These are phyloP conservation scores for Auricularia sp. DNA, from an alignment of 768 basidiomycete genomes.

Conservation along the genomic window DNA sequence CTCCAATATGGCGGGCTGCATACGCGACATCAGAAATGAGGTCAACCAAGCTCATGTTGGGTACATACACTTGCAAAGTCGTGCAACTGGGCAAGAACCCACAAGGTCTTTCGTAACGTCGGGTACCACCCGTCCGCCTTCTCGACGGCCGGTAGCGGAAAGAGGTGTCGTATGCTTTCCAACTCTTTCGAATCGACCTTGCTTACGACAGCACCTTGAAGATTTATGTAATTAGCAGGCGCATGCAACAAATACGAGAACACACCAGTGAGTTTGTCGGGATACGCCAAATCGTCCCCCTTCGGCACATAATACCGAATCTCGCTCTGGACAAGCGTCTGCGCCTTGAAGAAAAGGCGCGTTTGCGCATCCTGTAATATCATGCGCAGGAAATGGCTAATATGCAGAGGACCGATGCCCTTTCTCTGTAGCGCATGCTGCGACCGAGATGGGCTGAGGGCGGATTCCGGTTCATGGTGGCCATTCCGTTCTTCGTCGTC, in stretches of 20 bases:
- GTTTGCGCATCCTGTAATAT: slow-evolving; percentile 96
- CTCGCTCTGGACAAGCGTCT: slow-evolving; percentile 81
- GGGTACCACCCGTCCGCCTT: slow-evolving; percentile 88
- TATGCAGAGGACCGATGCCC: slow-evolving; percentile 57
- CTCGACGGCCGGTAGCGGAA: slow-evolving; percentile 59
- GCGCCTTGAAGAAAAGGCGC: slow-evolving; percentile 89
- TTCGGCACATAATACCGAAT: slow-evolving; percentile 75
- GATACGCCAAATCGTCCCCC: slow-evolving; percentile 75
- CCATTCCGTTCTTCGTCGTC: slow-evolving; percentile 23
- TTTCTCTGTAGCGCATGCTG: slow-evolving; percentile 20
- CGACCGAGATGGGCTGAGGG: slow-evolving; percentile 15
- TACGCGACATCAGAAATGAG: slow-evolving; percentile 1
- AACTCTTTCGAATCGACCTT: slow-evolving; percentile 37
- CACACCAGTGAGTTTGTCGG: slow-evolving; percentile 67
- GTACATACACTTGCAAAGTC: slow-evolving; percentile 75
- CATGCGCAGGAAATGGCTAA: slow-evolving; percentile 74
- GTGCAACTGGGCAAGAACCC: slow-evolving; percentile 83
- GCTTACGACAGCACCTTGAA: slow-evolving; percentile 27
- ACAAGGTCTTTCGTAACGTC: slow-evolving; percentile 75
- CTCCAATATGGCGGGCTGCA: slow-evolving; percentile 86
- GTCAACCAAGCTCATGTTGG: background rate
- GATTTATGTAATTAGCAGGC: background rate
- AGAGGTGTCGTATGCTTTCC: slow-evolving; percentile 56
- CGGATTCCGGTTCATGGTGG: slow-evolving; percentile 10
- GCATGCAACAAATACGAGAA: slow-evolving; percentile 8